Evolutionary conservation across 192 early-diverging fungal genomes (phyloP).

Genomic region (Umbelopsis ramanniana): DNA sequence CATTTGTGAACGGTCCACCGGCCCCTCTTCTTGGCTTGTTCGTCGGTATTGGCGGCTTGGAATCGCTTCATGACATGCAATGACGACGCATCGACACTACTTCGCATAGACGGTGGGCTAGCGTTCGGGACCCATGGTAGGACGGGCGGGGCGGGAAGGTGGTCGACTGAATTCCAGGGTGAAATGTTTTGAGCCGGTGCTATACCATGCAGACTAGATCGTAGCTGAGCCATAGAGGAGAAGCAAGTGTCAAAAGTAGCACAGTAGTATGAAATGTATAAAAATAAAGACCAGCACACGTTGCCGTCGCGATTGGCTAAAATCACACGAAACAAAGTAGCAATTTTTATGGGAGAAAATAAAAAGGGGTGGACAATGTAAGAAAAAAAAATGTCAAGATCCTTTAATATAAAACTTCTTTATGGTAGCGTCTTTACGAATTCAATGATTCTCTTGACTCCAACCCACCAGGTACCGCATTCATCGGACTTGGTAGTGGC

Average conservation of each 20-base stretch:
- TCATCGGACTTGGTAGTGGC: constrained; percentile 70
- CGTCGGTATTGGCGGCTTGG: background rate
- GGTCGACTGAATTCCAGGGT: background rate
- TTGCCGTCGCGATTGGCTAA: background rate
- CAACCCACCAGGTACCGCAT: constrained; percentile 69
- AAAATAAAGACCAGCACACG: background rate
- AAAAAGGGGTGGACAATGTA: background rate
- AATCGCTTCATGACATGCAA: constrained; percentile 42
- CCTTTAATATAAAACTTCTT: background rate
- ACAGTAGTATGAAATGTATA: no score
- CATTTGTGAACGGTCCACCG: constrained; percentile 54
- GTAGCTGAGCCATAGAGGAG: background rate
- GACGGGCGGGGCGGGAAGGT: background rate
- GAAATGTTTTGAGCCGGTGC: background rate
- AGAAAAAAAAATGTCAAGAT: background rate
- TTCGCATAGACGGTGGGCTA: background rate
- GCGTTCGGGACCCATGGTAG: background rate
- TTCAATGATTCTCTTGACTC: constrained; percentile 73
- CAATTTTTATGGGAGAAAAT: background rate
- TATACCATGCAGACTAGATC: background rate
- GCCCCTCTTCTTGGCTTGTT: constrained; percentile 15
- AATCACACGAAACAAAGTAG: background rate
- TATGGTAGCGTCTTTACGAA: constrained; percentile 19
- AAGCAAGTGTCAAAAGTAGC: no score
- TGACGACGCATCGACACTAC: constrained; percentile 20